Evolutionary conservation across 2,329 filamentous ascomycete species (phyloP), one percentile per base, ranked within the genome.

Genomic region (Lasiodiplodia hormozganensis): DNA sequence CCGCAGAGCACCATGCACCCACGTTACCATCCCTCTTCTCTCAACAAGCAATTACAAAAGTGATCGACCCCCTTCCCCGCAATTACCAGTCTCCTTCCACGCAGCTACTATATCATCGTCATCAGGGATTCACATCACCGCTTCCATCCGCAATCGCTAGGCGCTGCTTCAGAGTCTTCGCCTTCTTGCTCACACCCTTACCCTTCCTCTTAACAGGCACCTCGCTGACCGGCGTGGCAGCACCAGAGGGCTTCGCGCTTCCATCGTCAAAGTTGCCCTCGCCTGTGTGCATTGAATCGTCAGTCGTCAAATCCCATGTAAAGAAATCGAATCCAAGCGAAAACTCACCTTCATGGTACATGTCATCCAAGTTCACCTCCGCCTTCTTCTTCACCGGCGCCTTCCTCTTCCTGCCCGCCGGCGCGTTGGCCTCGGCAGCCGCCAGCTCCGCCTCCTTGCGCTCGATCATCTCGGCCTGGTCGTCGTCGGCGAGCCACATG

Each of bases 401-500:
- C 70, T 92, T 92, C 71, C 88, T 90, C 78, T 79, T 79, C 70
- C 76, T 76, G 62, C 75, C 76, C 6, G 75, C 69, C 12, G 77
- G 78, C 11, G 80, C 79, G 69, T 81, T 82, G 69, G 80, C 82
- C 73, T 92, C 92, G 53, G 86, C 86, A 70, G 88, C 88, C 16
- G 92, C 85, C 7, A 96, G 83, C 79, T 97, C 94, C 72, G 92
- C 93, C 82, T 97, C 96, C 74, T 94, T 94, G 72, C 91, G 89
- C 82, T 97, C 95, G 76, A 99, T 95, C 79, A 96, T 87, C 75
- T 96, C 95, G 1, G 94, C 96, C 78, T 98, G 93, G 68, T 98
- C 95, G 73, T 98, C 96, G 77, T 99, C 96, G 21, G 95, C 95
- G 71, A 99, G 89, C 96, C 96, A 98, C 91, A 98, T 92, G 56